A percentile compares a stretch with the other conserved stretches of the same genome.
Evolutionary conservation across 768 basidiomycete genomes (phyloP).

Genomic region (Termitomyces sp.): DNA sequence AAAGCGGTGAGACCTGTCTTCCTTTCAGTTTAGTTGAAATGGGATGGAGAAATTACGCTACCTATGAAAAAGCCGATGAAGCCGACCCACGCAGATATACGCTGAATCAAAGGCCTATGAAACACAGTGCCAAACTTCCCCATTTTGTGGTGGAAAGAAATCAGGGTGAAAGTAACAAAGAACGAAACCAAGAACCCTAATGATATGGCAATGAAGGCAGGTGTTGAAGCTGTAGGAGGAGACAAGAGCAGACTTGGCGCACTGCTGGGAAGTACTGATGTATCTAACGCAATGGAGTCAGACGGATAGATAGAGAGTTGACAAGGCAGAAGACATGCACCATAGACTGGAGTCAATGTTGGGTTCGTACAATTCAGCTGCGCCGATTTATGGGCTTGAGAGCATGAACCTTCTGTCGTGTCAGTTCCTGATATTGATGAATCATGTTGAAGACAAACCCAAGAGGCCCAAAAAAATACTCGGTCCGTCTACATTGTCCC

Average conservation of each 20-base stretch:
- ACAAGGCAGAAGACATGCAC: conserved; percentile 35
- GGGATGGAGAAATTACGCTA: conserved; percentile 25
- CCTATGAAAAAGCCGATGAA: conserved; percentile 76
- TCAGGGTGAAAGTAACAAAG: conserved; percentile 62
- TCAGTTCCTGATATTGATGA: neutral
- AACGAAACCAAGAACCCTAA: conserved; percentile 59
- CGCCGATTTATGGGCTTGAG: conserved; percentile 47
- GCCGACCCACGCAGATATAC: conserved; percentile 69
- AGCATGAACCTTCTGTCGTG: conserved; percentile 62
- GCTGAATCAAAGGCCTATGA: conserved; percentile 58
- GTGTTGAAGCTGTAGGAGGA: conserved; percentile 59
- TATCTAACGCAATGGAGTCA: conserved; percentile 40
- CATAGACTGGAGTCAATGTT: conserved; percentile 57
- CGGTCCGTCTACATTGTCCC: conserved; percentile 57
- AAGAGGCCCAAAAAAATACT: conserved; percentile 64
- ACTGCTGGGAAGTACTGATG: conserved; percentile 58
- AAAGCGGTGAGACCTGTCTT: conserved; percentile 64
- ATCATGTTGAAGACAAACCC: conserved; percentile 38
- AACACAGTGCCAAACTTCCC: conserved; percentile 47
- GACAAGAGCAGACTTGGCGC: conserved; percentile 56
- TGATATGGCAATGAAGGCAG: conserved; percentile 62
- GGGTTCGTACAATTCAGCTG: conserved; percentile 54
- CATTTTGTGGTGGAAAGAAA: conserved; percentile 66
- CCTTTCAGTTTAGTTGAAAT: neutral
- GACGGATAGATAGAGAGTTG: conserved; percentile 2